Base-by-base conservation (phyloP, 2,329 filamentous ascomycete genomes). In the Cladosporium austrohemisphaericum region DNA sequence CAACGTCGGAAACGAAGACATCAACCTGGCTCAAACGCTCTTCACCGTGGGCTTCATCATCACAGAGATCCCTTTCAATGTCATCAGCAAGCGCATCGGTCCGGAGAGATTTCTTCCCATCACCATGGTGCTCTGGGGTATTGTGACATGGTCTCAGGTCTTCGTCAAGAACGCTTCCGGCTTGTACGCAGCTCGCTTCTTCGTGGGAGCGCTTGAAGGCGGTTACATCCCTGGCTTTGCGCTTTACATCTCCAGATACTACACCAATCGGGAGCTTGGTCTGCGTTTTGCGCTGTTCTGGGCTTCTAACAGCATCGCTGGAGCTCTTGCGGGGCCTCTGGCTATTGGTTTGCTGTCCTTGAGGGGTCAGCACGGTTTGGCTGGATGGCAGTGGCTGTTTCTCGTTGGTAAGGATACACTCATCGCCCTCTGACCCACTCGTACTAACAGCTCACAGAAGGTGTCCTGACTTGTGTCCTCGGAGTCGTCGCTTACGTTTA, bases 271-370 rank as follows among this genome's bases (percentile, higher is more conserved):
- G 5, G 46, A 49, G 28, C 33, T 49, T 19, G 35, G 23, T 3
- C 14, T 41, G n/a, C 46, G 46, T 5, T 41, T 41, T 8, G 46
- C 46, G 5, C 10, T 49, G 4, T 49, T 49, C 35, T 70, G 62
- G 6, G 55, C 57, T 5, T 48, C 36, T 14, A 25, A 41, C 19
- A 49, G 25, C 8, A 32, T 49, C n/a, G 33, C 46, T 32, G 35
- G 46, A 32, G 40, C 25, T 18, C 25, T 41, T 7, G 25, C 40
- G 13, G 23, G 25, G 6, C 25, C 25, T 20, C 11, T 41, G 3
- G 40, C 40, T 8, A 31, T 31, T 8, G 40, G 40, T 4, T 9
- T 41, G 7, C 40, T 41, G 3, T 31, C 23, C 11, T 5, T 41
- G 26, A 18, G 40, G 19, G 40, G 40, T n/a, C 16, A 14, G 6